These are phyloP conservation scores for Nicotiana sylvestris DNA, from an alignment of 257 asterid genomes.

Conservation along the genomic window DNA sequence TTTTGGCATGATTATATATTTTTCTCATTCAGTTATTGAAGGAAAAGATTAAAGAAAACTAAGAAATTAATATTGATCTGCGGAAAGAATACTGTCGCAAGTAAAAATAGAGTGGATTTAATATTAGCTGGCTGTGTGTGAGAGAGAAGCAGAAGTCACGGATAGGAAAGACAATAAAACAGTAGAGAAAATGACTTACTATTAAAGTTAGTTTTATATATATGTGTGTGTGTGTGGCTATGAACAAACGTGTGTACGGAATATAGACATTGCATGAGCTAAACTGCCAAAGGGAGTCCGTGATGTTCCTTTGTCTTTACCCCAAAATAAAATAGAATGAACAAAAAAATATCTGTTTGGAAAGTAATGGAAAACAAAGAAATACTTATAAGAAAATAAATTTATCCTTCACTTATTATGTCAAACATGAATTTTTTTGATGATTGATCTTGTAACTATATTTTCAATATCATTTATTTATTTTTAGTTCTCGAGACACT, in stretches of 20 bases:
- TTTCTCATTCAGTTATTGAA: too few species aligned
- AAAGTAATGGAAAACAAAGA: neutral
- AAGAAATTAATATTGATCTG: too few species aligned
- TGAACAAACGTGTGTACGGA: neutral
- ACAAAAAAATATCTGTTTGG: neutral
- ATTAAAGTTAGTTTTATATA: neutral
- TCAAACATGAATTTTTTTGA: neutral
- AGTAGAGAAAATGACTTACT: neutral
- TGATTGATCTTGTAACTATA: neutral
- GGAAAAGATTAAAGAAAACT: too few species aligned
- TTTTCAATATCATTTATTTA: neutral
- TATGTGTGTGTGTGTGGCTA: neutral
- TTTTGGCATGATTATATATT: too few species aligned
- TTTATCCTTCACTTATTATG: neutral
- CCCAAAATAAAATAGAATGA: neutral
- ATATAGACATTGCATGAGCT: neutral
- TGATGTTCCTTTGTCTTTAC: neutral
- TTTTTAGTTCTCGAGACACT: neutral
- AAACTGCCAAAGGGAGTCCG: neutral
- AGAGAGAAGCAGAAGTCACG: neutral
- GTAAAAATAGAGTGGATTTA: too few species aligned
- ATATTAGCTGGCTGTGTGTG: neutral
- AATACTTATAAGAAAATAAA: neutral
- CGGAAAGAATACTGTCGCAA: too few species aligned
- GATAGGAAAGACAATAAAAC: neutral